These are phyloP conservation scores for Pisolithus thermaeus DNA, from an alignment of 1,284 basidiomycete species.

Conservation along the genomic window DNA sequence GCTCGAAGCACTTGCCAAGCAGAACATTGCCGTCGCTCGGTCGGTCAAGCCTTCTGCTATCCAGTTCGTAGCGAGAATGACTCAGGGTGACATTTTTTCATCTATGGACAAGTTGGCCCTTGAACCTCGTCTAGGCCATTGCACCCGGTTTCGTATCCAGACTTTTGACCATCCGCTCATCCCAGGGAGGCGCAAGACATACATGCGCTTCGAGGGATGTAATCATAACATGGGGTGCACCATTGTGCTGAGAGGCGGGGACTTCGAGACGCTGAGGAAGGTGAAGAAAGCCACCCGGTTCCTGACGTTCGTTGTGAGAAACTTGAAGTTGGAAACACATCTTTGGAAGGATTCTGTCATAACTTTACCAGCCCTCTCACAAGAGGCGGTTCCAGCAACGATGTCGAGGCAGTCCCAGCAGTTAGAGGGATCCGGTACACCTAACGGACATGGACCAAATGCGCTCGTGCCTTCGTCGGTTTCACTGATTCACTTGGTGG, in stretches of 20 bases:
- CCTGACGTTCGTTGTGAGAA: slow-evolving; percentile 86
- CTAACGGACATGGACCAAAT: slow-evolving; percentile 14
- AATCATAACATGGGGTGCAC: slow-evolving; percentile 91
- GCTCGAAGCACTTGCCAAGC: slow-evolving; percentile 81
- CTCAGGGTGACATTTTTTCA: slow-evolving; percentile 91
- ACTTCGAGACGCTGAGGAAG: slow-evolving; percentile 71
- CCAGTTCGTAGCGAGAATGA: slow-evolving; percentile 86
- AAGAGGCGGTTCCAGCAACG: slow-evolving; percentile 54
- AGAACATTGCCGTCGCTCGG: slow-evolving; percentile 88
- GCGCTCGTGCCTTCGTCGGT: slow-evolving; percentile 26
- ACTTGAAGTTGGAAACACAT: slow-evolving; percentile 91
- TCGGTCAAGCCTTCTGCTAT: slow-evolving; percentile 88
- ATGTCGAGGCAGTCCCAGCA: slow-evolving; percentile 19
- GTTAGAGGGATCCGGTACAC: slow-evolving; percentile 8
- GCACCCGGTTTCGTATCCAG: slow-evolving; percentile 83
- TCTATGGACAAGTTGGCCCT: slow-evolving; percentile 93
- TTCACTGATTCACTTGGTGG: slow-evolving; percentile 24
- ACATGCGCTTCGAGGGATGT: slow-evolving; percentile 97
- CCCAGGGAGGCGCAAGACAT: slow-evolving; percentile 87
- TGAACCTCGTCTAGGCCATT: slow-evolving; percentile 89
- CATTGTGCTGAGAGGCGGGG: slow-evolving; percentile 87
- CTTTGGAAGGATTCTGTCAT: slow-evolving; percentile 93
- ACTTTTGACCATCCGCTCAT: slow-evolving; percentile 93
- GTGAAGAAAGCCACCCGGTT: slow-evolving; percentile 93
- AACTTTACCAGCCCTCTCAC: slow-evolving; percentile 63